These are phyloP conservation scores for Penicillium sp. DNA, from an alignment of 2,329 filamentous ascomycete genomes.

Conservation along the genomic window DNA sequence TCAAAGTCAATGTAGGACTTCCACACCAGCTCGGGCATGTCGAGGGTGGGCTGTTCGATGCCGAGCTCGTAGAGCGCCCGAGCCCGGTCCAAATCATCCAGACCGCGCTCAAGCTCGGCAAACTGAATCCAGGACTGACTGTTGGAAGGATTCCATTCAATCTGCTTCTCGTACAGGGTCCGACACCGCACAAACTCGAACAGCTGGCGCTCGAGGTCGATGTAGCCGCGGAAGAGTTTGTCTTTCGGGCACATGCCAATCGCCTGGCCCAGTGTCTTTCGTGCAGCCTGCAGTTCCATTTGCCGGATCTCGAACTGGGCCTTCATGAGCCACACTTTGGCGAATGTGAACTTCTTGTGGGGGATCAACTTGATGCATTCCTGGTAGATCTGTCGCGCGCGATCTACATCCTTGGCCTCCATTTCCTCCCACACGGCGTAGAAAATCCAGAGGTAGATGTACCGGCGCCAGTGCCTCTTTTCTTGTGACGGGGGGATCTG, in stretches of 20 bases:
- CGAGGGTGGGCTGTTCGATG: conserved; percentile 72
- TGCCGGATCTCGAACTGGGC: conserved; percentile 92
- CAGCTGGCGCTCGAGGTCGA: conserved; percentile 85
- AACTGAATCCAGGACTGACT: conserved; percentile 95
- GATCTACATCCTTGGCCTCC: conserved; percentile 68
- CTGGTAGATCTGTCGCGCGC: conserved; percentile 84
- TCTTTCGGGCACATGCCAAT: conserved; percentile 96
- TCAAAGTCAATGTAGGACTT: conserved; percentile 99
- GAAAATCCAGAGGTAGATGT: conserved; percentile 97
- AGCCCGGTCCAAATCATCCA: conserved; percentile 83
- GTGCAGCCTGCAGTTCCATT: conserved; percentile 68
- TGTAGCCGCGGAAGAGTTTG: conserved; percentile 88
- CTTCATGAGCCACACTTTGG: conserved; percentile 91
- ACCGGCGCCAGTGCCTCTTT: conserved; percentile 93
- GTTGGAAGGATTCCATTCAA: conserved; percentile 86
- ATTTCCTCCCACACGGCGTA: conserved; percentile 95
- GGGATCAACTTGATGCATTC: conserved; percentile 83
- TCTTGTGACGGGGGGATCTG: conserved; percentile 93
- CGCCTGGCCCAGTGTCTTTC: conserved; percentile 83
- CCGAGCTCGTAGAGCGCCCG: conserved; percentile 90
- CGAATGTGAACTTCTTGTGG: conserved; percentile 95
- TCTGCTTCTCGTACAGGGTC: conserved; percentile 86
- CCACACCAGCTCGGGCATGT: conserved; percentile 98
- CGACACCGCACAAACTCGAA: conserved; percentile 92
- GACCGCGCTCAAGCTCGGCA: conserved; percentile 81